Percentiles rank a stretch among this genome's conserved stretches.
Evolutionary conservation across 352 stramenopile genomes (phyloP).

Genomic region (Pythium grandisporangium): DNA sequence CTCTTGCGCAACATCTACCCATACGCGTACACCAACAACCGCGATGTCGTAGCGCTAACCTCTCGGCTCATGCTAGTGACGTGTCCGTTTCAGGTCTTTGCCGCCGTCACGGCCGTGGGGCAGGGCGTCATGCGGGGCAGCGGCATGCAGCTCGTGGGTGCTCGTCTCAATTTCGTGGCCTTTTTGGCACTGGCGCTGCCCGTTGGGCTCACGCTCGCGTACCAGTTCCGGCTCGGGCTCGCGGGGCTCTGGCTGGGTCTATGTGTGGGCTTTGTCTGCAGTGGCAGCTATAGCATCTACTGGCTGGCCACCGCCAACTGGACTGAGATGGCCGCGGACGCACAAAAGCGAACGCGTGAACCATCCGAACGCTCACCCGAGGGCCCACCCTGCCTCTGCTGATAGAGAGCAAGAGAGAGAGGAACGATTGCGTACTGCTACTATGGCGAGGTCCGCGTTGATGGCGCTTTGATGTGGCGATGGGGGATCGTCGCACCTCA

Average conservation of each 20-base stretch:
- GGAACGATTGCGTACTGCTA: no score
- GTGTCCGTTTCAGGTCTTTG: conserved; percentile 77
- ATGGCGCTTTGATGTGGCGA: no score
- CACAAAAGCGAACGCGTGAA: conserved; percentile 41
- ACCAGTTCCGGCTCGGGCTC: conserved; percentile 48
- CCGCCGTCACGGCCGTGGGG: conserved; percentile 50
- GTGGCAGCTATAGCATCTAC: conserved; percentile 56
- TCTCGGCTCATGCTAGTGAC: conserved; percentile 58
- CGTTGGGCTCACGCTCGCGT: conserved; percentile 60
- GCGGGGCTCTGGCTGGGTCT: conserved; percentile 81
- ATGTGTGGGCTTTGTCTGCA: conserved; percentile 46
- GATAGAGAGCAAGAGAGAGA: no score
- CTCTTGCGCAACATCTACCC: conserved; percentile 37
- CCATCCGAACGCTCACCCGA: conserved; percentile 17
- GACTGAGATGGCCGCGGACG: conserved; percentile 48
- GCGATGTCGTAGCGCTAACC: conserved; percentile 35
- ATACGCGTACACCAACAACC: conserved; percentile 54
- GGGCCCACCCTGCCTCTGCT: conserved; percentile 13
- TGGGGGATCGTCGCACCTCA: no score
- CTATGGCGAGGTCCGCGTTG: no score
- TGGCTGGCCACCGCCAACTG: conserved; percentile 72
- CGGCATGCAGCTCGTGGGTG: conserved; percentile 72
- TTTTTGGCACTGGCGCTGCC: conserved; percentile 82
- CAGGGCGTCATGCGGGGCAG: conserved; percentile 79
- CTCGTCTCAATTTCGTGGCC: conserved; percentile 78